Evolutionary conservation across 2,329 filamentous ascomycete species (phyloP), one percentile per base, ranked within the genome.

Genomic region (Cordyceps farinosa): DNA sequence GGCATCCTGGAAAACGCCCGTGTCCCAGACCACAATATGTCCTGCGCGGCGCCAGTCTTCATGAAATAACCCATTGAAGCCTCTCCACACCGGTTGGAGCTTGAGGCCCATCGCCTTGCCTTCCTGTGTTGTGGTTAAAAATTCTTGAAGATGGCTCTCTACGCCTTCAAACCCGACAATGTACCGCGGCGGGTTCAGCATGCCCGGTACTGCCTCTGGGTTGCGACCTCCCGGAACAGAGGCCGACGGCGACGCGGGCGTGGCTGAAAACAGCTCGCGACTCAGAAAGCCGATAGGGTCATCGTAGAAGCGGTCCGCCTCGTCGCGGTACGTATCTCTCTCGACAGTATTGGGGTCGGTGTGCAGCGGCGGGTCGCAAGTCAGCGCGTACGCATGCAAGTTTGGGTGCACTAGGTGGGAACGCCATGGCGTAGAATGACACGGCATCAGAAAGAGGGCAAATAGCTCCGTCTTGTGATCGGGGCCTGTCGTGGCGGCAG

Each of bases 381-480:
- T 90, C 17, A 98, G 80, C 0, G 93, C 94, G 81, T 93, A 93
- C 4, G 92, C 92, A 64, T 85, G 78, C 60, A 97, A 86, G 36
- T 80, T 78, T 0, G 91, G 85, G 71, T 95, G 85, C 65, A 96
- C 81, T 45, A 98, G 83, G 71, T 96, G 90, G 17, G 90, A 92
- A 70, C 93, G 90, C 94, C 95, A 98, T 2, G 95, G 94, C 0
- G 94, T 98, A 67, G 90, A 91, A 80, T 99, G 95, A 77, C 95
- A 99, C 10, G 95, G 95, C 84, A 93, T 96, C 30, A 99, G 83
- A 77, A 98, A 97, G 27, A 90, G 89, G 40, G 88, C 86, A 69
- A 88, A 88, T 11, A 87, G 80, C 64, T 84, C 82, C 42, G 78
- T 70, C 42, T 69, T 66, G 34, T 69, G 67, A 27, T 72, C 42